Evolutionary conservation across 164 flowering plant genomes (phyloP).

Genomic region (Buxus sempervirens): DNA sequence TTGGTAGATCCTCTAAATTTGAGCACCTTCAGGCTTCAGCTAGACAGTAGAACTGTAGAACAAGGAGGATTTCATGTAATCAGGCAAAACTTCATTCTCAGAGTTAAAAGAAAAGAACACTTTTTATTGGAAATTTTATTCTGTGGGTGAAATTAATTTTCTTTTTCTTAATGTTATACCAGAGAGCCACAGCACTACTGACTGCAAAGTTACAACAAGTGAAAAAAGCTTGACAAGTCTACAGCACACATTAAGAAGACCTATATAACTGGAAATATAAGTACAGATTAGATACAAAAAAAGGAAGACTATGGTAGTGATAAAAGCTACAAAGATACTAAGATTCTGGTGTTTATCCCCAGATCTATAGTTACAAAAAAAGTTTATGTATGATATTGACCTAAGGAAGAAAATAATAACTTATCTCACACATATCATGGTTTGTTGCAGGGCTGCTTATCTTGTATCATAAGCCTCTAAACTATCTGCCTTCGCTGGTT

Average conservation of each 20-base stretch:
- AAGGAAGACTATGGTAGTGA: not conserved
- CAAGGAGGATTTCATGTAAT: not conserved
- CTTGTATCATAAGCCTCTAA: not conserved
- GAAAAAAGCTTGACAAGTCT: not conserved
- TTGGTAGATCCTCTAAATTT: no score
- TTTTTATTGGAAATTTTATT: no score
- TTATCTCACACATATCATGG: not conserved
- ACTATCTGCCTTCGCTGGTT: constrained; percentile 60
- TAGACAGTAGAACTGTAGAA: not conserved
- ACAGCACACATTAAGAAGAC: not conserved
- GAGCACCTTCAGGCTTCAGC: no score
- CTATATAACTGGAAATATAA: not conserved
- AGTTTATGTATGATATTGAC: not conserved
- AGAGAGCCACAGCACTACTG: not conserved
- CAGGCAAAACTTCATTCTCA: not conserved
- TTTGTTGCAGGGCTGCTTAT: not conserved
- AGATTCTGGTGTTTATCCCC: not conserved
- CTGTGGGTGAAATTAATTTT: not conserved
- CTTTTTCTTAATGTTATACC: not conserved
- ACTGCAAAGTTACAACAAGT: not conserved
- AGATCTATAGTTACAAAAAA: not conserved
- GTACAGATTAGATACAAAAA: not conserved
- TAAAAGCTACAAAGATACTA: not conserved
- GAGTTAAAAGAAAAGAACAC: no score
- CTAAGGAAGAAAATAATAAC: not conserved